Conservation (phyloP, 2,329 filamentous ascomycete species). For the Claviceps cyperi region DNA sequence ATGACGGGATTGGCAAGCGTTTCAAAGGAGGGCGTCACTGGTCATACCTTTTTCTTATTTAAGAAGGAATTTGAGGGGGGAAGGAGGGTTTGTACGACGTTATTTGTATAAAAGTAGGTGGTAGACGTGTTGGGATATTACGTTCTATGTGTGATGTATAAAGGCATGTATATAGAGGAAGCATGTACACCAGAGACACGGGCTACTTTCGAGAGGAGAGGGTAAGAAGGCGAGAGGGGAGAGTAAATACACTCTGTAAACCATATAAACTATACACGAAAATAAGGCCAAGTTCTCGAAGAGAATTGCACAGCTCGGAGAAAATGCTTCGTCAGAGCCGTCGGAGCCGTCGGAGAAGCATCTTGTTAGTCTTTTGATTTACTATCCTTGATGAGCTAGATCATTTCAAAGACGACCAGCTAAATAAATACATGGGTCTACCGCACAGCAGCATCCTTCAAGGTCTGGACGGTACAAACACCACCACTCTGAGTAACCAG, state of each 20-base stretch:
- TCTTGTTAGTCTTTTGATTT: neutral
- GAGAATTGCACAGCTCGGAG: too few relatives aligned
- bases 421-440: constrained; percentile 21
- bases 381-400: neutral
- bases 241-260: too few relatives aligned
- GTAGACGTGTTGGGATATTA: neutral
- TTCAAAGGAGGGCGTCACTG: constrained; percentile 4
- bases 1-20: neutral
- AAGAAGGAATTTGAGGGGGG: neutral
- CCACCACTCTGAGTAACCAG: constrained; percentile 67
- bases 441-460: constrained; percentile 71
- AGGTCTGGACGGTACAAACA: constrained; percentile 66
- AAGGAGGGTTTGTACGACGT: neutral
- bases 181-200: neutral
- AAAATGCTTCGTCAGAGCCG: too few relatives aligned
- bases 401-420: neutral
- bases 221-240: neutral
- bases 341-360: too few relatives aligned
- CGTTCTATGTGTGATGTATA: neutral
- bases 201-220: neutral
- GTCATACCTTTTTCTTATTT: neutral
- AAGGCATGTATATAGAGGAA: neutral
- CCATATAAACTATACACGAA: neutral
- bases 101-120: neutral
- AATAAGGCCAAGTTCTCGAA: neutral